Base-by-base conservation (phyloP, 2,329 filamentous ascomycete species). In the Aspergillus transmontanensis region DNA sequence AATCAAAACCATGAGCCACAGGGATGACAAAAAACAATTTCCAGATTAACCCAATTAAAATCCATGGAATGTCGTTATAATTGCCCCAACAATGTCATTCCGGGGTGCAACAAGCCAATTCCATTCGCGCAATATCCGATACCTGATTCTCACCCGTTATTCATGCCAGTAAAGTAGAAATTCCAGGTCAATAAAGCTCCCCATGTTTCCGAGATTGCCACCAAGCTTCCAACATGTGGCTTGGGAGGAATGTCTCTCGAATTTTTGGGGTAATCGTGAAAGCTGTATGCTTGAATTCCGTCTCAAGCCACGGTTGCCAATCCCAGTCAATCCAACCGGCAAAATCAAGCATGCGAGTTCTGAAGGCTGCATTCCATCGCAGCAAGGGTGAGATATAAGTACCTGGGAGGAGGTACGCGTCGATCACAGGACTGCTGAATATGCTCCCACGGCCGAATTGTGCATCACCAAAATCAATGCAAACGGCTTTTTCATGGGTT, bases 301-400 rank as follows among this genome's bases (percentile, higher is more conserved):
- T 57, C 61, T 69, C 54, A 9, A 71, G 34, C 69, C 66, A 72
- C 21, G 59, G n/a, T 51, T 64, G 50, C 64, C 59, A 70, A 19
- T 69, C 68, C 70, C 69, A 72, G 55, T 72, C 67, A 62, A 71
- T 61, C 67, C 68, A 72, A 11, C 68, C 60, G 43, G 32, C 26
- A 41, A 69, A 70, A 34, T 62, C 23, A 34, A 39, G 30, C 26
- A 23, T 50, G 30, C 41, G 57, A 12, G 21, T n/a, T 41, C 39
- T 19, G 39, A 41, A n/a, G 39, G 6, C 39, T 30, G 30, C 56
- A 21, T 63, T 55, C 66, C 69, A 71, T 19, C 64, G 62, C 30
- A 71, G 48, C 19, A 64, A 34, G n/a, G 70, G 69, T 32, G 64
- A 69, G 28, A 71, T 65, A 34, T 69, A 69, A 19, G 62, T 26